Conservation (phyloP, 257 asterid genomes). For the Haberlea rhodopensis region DNA sequence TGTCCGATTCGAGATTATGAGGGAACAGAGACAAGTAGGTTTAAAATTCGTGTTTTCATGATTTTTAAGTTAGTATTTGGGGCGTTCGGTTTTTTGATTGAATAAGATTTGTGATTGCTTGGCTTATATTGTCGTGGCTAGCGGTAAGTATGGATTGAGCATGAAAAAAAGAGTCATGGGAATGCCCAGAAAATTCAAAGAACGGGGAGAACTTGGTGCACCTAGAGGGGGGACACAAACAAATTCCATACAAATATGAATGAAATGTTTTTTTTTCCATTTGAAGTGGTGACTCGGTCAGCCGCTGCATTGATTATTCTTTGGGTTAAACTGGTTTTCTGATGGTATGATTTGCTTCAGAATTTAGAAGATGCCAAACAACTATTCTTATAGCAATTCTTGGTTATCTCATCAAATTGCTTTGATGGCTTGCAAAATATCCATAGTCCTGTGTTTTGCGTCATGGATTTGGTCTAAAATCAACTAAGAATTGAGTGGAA, state of each 20-base stretch:
- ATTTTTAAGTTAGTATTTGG: not conserved
- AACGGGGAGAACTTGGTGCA: not conserved
- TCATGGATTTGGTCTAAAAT: not conserved
- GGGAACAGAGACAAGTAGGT: slow-evolving; percentile 2
- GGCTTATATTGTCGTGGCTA: not conserved
- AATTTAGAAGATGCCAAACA: slow-evolving; percentile 9
- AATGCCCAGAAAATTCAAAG: no score
- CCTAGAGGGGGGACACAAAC: not conserved
- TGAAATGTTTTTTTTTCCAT: not conserved
- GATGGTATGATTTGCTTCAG: not conserved
- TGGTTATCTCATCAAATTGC: not conserved
- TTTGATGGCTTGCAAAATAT: not conserved
- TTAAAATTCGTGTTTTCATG: slow-evolving; percentile 4
- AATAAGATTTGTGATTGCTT: not conserved
- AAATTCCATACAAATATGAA: not conserved
- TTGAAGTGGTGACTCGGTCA: not conserved
- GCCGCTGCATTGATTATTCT: not conserved
- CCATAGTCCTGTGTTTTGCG: not conserved
- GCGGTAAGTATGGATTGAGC: not conserved
- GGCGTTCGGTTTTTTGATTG: not conserved
- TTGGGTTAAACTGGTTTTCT: not conserved
- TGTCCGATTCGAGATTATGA: slow-evolving; percentile 1
- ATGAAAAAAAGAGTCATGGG: not conserved
- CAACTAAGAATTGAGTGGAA: not conserved
- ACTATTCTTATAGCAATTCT: slow-evolving; percentile 12